phyloP scores from a whole-genome alignment of 2,329 filamentous ascomycete genomes.

The Microdochium bolleyi region DNA sequence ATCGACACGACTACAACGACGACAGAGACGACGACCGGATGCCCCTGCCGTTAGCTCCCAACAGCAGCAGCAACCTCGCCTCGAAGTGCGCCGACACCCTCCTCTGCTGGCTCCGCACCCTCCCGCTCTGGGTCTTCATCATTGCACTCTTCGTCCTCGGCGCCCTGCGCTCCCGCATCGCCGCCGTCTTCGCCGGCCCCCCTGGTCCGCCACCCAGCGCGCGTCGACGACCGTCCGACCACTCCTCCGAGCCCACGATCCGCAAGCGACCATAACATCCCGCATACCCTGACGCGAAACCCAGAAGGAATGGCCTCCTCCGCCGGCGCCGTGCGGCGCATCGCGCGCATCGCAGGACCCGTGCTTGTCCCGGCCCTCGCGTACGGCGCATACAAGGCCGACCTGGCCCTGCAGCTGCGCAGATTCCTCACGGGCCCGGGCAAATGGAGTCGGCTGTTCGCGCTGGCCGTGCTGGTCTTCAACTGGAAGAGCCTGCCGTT shows the following conservation, averaged over 20 bases:
- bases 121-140: constrained; percentile 33
- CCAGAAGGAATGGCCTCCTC: constrained; percentile 12
- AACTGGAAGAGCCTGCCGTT: constrained; percentile 72
- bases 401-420: constrained; percentile 28
- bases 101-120: constrained; percentile 29
- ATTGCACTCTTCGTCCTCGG: constrained; percentile 25
- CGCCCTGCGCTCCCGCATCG: constrained; percentile 21
- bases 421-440: constrained; percentile 47
- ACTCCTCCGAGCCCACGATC: not conserved
- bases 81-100: constrained; percentile 33
- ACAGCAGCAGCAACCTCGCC: not conserved
- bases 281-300: not conserved
- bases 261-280: too few species aligned
- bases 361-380: constrained; percentile 35
- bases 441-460: constrained; percentile 40
- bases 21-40: not conserved
- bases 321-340: constrained; percentile 9
- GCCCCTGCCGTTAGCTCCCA: not conserved
- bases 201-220: constrained; percentile 2
- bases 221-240: not conserved
- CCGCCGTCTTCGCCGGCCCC: constrained; percentile 3
- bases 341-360: constrained; percentile 19
- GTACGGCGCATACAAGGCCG: constrained; percentile 36
- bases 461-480: constrained; percentile 46
- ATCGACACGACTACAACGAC: too few species aligned